Evolutionary conservation across 352 stramenopile genomes (phyloP).

Genomic region (Globisporangium recalcitrans): DNA sequence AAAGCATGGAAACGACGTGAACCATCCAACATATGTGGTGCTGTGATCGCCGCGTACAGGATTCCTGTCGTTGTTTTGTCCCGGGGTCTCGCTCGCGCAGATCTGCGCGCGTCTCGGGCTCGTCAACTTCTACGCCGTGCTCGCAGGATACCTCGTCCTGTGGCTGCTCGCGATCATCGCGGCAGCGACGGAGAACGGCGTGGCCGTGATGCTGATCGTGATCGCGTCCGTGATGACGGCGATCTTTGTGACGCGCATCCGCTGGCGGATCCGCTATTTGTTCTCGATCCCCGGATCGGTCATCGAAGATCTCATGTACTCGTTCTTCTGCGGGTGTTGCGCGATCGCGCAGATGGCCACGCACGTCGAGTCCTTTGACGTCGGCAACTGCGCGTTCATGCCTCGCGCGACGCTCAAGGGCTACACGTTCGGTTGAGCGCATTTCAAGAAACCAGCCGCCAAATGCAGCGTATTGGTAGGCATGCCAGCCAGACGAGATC

Average conservation of each 20-base stretch:
- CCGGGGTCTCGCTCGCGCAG: constrained; percentile 38
- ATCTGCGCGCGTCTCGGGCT: constrained; percentile 39
- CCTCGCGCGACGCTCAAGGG: constrained; percentile 35
- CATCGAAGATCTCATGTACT: constrained; percentile 30
- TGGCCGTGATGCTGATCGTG: constrained; percentile 31
- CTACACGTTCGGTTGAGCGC: constrained; percentile 31
- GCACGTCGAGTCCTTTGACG: constrained; percentile 40
- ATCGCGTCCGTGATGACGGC: constrained; percentile 26
- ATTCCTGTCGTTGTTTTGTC: constrained; percentile 24
- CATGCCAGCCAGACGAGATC: background rate
- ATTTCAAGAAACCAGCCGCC: background rate
- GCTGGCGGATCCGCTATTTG: constrained; percentile 47
- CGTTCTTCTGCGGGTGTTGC: constrained; percentile 38
- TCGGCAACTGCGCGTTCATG: constrained; percentile 22
- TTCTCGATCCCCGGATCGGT: constrained; percentile 45
- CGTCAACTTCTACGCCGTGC: constrained; percentile 30
- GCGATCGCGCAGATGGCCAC: constrained; percentile 45
- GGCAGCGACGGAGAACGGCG: constrained; percentile 18
- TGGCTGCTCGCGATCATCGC: constrained; percentile 33
- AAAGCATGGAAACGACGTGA: background rate
- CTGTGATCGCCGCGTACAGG: constrained; percentile 5
- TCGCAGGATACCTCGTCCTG: constrained; percentile 28
- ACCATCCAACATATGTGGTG: background rate
- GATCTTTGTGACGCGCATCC: constrained; percentile 37
- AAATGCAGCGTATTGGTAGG: background rate